phyloP scores from a whole-genome alignment of 1,139 yeast species.

The Lodderomyces parapsilosis region DNA sequence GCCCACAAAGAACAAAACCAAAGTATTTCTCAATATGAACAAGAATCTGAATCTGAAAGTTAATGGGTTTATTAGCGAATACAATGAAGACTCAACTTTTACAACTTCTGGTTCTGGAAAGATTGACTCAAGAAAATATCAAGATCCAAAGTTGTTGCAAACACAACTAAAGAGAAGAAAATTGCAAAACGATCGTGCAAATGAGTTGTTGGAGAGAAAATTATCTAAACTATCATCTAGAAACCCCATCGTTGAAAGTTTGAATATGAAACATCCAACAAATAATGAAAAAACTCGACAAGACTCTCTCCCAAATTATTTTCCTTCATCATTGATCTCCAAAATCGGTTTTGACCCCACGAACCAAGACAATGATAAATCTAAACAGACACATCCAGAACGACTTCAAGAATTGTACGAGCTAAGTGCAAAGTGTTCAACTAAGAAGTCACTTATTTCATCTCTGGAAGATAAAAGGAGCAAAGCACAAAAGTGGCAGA shows the following conservation, averaged over 20 bases:
- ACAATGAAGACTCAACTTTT: constrained; percentile 27
- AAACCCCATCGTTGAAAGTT: constrained; percentile 10
- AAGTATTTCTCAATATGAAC: constrained; percentile 16
- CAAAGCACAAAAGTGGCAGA: constrained; percentile 22
- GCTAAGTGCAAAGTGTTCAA: constrained; percentile 20
- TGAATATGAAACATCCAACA: constrained; percentile 7
- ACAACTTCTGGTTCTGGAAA: constrained; percentile 3
- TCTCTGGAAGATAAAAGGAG: constrained; percentile 20
- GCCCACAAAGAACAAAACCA: constrained; percentile 28
- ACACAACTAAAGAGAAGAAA: constrained; percentile 35
- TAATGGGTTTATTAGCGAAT: constrained; percentile 15
- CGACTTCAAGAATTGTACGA: constrained; percentile 24
- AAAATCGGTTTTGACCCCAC: constrained; percentile 57
- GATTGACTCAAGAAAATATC: constrained; percentile 28
- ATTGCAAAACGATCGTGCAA: constrained; percentile 32
- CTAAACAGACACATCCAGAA: constrained; percentile 13
- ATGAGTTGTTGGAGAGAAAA: constrained; percentile 33
- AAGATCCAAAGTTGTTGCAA: constrained; percentile 45
- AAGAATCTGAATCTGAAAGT: constrained; percentile 1
- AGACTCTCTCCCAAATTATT: constrained; percentile 8
- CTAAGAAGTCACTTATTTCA: constrained; percentile 18
- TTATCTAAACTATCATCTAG: constrained; percentile 17
- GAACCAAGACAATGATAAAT: constrained; percentile 11
- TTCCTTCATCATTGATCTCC: constrained; percentile 36
- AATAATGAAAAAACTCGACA: background rate